phyloP scores from a whole-genome alignment of 176 grass and related monocot species.

The Sorghum bicolor region Sorghum_bicolor_NCBIv3 NC_012870.2:67964001-67964500 shows the following conservation, averaged over 20 bases:
- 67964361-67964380: not conserved
- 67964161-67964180: constrained; percentile 71
- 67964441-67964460: constrained; percentile 8
- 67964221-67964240: constrained; percentile 60
- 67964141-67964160: constrained; percentile 26
- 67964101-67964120: constrained; percentile 39
- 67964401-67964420: not conserved
- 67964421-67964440: constrained; percentile 1
- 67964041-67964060: constrained; percentile 51
- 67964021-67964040: constrained; percentile 54
- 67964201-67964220: constrained; percentile 95
- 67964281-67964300: constrained; percentile 32
- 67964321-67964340: constrained; percentile 45
- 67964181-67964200: constrained; percentile 79
- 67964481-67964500: not conserved
- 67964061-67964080: constrained; percentile 37
- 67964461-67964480: constrained; percentile 15
- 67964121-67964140: constrained; percentile 28
- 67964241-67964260: constrained; percentile 91
- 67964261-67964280: constrained; percentile 82
- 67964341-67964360: constrained; percentile 3
- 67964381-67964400: not conserved
- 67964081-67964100: constrained; percentile 45
- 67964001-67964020: constrained; percentile 39
- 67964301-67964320: constrained; percentile 34